Evolutionary conservation across 1,139 yeast genomes (phyloP).

Genomic region (Magnusiomyces suaveolens): DNA sequence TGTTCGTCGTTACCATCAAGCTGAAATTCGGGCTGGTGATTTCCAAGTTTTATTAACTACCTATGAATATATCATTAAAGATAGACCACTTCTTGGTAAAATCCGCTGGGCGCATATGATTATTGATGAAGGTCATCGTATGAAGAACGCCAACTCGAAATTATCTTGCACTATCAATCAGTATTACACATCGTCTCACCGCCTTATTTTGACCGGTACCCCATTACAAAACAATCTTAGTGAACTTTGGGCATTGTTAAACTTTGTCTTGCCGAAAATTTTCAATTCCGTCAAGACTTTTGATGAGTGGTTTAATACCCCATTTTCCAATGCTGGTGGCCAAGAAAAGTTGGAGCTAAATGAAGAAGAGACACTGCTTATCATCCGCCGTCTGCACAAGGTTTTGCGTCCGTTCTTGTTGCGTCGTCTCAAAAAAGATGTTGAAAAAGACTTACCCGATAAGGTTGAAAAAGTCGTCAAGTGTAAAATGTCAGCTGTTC

Average conservation of each 20-base stretch:
- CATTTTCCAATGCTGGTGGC: slow-evolving; percentile 91
- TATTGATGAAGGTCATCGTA: slow-evolving; percentile 97
- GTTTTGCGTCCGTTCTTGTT: slow-evolving; percentile 89
- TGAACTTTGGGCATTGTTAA: slow-evolving; percentile 91
- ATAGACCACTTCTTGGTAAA: slow-evolving; percentile 67
- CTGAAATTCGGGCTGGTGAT: slow-evolving; percentile 59
- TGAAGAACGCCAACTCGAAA: slow-evolving; percentile 90
- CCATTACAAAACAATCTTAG: slow-evolving; percentile 95
- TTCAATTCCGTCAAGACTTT: slow-evolving; percentile 97
- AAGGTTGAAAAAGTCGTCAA: slow-evolving; percentile 91
- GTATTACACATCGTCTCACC: slow-evolving; percentile 70
- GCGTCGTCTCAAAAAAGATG: slow-evolving; percentile 93
- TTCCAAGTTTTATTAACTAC: slow-evolving; percentile 89
- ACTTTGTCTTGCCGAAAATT: slow-evolving; percentile 89
- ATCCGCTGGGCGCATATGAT: slow-evolving; percentile 93
- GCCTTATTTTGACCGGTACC: slow-evolving; percentile 93
- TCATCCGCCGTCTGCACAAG: slow-evolving; percentile 90
- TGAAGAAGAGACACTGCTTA: slow-evolving; percentile 91
- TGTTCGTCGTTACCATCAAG: slow-evolving; percentile 69
- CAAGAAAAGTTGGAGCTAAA: slow-evolving; percentile 89
- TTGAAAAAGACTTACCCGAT: slow-evolving; percentile 90
- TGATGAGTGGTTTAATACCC: slow-evolving; percentile 98
- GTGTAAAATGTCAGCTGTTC: slow-evolving; percentile 87
- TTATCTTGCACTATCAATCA: slow-evolving; percentile 73
- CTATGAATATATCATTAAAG: slow-evolving; percentile 63